Percentiles rank a stretch among this genome's conserved stretches.
phyloP scores from a whole-genome alignment of 805 yeast species.

The Maudiozyma barnettii region DNA sequence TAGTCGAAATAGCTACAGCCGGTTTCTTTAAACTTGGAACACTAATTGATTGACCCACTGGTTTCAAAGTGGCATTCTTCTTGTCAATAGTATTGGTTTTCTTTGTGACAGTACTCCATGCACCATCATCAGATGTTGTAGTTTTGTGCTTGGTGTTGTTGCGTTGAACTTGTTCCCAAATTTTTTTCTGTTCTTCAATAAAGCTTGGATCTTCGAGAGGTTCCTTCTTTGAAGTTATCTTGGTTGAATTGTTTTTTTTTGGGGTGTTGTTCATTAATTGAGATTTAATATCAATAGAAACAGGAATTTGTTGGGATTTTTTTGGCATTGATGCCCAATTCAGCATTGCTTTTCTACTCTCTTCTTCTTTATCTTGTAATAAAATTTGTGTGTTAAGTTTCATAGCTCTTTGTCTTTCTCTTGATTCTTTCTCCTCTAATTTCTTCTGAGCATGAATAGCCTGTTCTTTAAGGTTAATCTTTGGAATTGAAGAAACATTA shows the following conservation, averaged over 20 bases:
- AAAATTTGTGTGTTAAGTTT: constrained; percentile 15
- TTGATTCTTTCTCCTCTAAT: constrained; percentile 13
- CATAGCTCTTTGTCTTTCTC: constrained; percentile 10
- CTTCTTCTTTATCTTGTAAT: constrained; percentile 15
- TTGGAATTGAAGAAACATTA: constrained; percentile 12
- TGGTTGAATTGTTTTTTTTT: neutral
- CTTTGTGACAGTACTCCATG: constrained; percentile 25
- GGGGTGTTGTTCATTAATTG: constrained; percentile 5
- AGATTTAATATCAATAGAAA: constrained; percentile 14
- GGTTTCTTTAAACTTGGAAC: constrained; percentile 23
- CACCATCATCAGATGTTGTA: constrained; percentile 33
- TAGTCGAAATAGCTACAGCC: constrained; percentile 8
- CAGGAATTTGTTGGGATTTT: constrained; percentile 6
- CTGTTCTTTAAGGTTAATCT: constrained; percentile 12
- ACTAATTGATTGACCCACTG: constrained; percentile 23
- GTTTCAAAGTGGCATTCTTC: neutral
- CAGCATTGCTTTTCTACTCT: constrained; percentile 16
- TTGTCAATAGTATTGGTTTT: constrained; percentile 10
- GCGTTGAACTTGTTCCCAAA: constrained; percentile 51
- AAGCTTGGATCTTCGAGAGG: constrained; percentile 18
- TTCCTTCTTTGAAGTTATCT: neutral
- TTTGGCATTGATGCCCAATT: constrained; percentile 24
- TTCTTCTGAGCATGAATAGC: neutral
- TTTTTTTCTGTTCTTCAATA: constrained; percentile 25
- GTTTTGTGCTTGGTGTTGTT: constrained; percentile 56